These are phyloP conservation scores for Protostelium mycophagum DNA, from an alignment of 78 protist genomes.

Conservation along the genomic window DNA sequence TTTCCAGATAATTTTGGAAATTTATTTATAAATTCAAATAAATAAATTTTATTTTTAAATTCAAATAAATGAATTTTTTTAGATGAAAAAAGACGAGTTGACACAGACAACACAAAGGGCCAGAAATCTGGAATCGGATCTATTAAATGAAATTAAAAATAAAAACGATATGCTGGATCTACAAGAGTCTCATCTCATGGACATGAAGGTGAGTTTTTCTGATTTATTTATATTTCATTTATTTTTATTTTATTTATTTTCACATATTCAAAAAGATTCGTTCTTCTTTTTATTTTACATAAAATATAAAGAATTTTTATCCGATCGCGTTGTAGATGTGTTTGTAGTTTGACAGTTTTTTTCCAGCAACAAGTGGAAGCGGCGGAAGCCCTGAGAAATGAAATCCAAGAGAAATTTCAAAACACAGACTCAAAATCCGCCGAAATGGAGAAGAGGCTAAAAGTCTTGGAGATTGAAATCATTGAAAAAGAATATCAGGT, in stretches of 20 bases:
- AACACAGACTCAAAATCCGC: neutral
- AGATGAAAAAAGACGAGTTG: neutral
- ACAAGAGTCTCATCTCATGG: neutral
- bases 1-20: too few relatives aligned
- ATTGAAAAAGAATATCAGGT: neutral
- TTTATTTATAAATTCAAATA: too few relatives aligned
- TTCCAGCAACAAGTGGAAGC: neutral
- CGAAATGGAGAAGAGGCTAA: neutral
- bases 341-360: too few relatives aligned
- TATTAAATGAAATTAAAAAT: neutral
- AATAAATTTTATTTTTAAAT: too few relatives aligned
- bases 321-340: too few relatives aligned
- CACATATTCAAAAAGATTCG: too few relatives aligned
- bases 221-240: too few relatives aligned
- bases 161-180: neutral
- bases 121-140: neutral
- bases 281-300: too few relatives aligned
- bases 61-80: too few relatives aligned
- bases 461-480: neutral
- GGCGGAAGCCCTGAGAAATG: neutral
- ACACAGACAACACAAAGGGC: neutral
- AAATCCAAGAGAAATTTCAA: neutral
- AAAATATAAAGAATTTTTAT: too few relatives aligned
- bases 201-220: slow-evolving; percentile 1
- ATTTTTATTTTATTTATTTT: too few relatives aligned